phyloP scores from a whole-genome alignment of 2,329 filamentous ascomycete genomes.

The Aureobasidium sp. region DNA sequence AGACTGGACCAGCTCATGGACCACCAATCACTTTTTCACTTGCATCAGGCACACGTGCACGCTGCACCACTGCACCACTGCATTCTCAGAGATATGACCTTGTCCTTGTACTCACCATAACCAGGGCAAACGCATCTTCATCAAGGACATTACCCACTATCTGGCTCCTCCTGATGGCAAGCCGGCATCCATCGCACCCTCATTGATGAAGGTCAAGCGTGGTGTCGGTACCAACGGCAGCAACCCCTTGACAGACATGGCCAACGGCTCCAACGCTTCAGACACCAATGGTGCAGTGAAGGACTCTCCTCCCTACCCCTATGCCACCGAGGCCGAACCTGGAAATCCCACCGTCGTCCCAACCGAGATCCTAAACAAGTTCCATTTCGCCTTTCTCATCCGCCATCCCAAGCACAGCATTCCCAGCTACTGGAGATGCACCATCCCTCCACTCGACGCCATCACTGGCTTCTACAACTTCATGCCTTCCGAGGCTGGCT shows the following conservation, averaged over 20 bases:
- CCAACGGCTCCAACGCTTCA: constrained; percentile 19
- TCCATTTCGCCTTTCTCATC: constrained; percentile 95
- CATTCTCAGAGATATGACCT: neutral
- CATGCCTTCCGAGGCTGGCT: constrained; percentile 81
- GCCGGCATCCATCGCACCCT: constrained; percentile 65
- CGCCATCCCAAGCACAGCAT: constrained; percentile 88
- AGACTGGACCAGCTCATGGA: neutral
- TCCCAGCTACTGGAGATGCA: constrained; percentile 91
- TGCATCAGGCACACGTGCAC: neutral
- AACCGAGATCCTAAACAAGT: constrained; percentile 60
- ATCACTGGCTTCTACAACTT: constrained; percentile 82
- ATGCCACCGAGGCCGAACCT: constrained; percentile 50
- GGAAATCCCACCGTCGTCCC: constrained; percentile 83
- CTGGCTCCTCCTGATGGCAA: constrained; percentile 67
- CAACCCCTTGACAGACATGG: constrained; percentile 5
- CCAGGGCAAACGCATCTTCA: constrained; percentile 85
- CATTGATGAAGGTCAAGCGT: constrained; percentile 52
- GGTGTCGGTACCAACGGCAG: constrained; percentile 47
- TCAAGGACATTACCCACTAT: constrained; percentile 97
- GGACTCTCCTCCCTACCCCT: constrained; percentile 46
- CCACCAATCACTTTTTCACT: neutral
- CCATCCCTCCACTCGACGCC: constrained; percentile 72
- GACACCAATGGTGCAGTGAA: constrained; percentile 20
- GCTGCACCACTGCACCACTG: neutral
- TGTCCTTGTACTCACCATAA: constrained; percentile 33